These are phyloP conservation scores for Rhizoclosmatium sp. DNA, from an alignment of 192 early-diverging fungal genomes.

Conservation along the genomic window DNA sequence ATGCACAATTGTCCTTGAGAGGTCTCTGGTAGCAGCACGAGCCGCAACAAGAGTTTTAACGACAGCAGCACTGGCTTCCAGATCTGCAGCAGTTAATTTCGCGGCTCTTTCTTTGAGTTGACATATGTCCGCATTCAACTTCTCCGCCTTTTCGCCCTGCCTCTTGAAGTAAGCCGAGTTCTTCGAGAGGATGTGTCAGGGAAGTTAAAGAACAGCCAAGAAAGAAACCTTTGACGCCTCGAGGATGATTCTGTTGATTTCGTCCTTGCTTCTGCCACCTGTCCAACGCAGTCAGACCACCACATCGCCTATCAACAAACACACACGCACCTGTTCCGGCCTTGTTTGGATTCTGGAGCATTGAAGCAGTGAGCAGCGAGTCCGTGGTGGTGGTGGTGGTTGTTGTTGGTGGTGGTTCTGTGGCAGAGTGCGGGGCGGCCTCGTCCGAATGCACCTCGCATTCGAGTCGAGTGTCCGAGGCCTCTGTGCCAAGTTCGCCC, in stretches of 20 bases:
- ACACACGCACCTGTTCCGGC: constrained; percentile 14
- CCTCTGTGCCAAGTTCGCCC: too few relatives aligned
- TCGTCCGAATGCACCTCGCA: too few relatives aligned
- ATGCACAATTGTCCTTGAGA: constrained; percentile 64
- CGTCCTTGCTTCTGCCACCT: constrained; percentile 51
- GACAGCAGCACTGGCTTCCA: constrained; percentile 43
- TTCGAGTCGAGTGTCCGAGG: too few relatives aligned
- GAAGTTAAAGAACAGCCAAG: not conserved
- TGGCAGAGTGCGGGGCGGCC: not conserved
- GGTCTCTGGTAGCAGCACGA: constrained; percentile 54
- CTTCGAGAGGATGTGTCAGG: not conserved
- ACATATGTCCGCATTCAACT: constrained; percentile 38
- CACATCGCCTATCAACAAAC: too few relatives aligned
- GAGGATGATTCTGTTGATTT: constrained; percentile 64
- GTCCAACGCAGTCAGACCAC: constrained; percentile 47
- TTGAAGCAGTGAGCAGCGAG: not conserved
- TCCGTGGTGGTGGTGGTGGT: not conserved
- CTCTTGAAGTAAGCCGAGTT: constrained; percentile 17
- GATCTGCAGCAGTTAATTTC: constrained; percentile 44
- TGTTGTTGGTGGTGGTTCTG: not conserved
- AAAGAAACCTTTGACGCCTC: constrained; percentile 63
- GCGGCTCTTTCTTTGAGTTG: constrained; percentile 47
- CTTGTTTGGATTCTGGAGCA: constrained; percentile 38
- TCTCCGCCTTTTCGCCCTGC: constrained; percentile 14
- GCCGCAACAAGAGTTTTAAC: constrained; percentile 51